Evolutionary conservation across 768 basidiomycete genomes (phyloP), one percentile per base, ranked within the genome.

Genomic region (Serpula lacrymans): DNA sequence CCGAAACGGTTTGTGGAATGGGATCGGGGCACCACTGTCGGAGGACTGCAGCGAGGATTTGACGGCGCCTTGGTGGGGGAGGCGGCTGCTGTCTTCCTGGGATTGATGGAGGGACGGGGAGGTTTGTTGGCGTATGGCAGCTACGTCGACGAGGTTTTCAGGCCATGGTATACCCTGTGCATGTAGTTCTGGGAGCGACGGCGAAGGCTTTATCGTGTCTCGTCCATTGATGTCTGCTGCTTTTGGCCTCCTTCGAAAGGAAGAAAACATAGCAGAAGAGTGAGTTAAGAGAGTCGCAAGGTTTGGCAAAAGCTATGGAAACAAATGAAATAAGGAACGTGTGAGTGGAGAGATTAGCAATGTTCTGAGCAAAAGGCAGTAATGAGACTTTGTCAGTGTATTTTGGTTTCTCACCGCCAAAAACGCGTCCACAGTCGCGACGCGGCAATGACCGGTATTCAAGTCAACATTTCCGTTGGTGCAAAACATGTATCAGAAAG

Each of bases 1-100:
- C 45, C 82, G 75, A 72, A 87, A 88, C 34, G 88, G 88, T 77
- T 84, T 86, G 64, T 90, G 86, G 74, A 88, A 89, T 51, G 80
- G 73, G 62, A 84, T 82, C 54, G 82, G 69, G 59, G 64, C 57
- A 42, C 64, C 63, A n/a, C n/a, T n/a, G 58, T 73, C 67, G 63
- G 62, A 51, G 43, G 70, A 70, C 54, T 74, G 69, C 57, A 86
- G 73, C 62, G 80, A 82, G 57, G 73, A 76, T 72, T 77, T 82
- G 48, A 74, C 68, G 70, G 84, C 82, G 80, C 82, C 84, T 75
- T 79, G 74, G 58, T 66, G 55, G 59, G 58, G 61, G 48, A 53
- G 37, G 65, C 64, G 53, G 62, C 59, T 43, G 59, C 58, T 45
- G 40, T 35, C 9, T 24, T 39, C 22, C n/a, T n/a, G n/a, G n/a